A percentile compares a stretch with the other conserved stretches of the same genome.
These are phyloP conservation scores for Saururus chinensis DNA, from an alignment of 164 flowering plant genomes.

Conservation along the genomic window DNA sequence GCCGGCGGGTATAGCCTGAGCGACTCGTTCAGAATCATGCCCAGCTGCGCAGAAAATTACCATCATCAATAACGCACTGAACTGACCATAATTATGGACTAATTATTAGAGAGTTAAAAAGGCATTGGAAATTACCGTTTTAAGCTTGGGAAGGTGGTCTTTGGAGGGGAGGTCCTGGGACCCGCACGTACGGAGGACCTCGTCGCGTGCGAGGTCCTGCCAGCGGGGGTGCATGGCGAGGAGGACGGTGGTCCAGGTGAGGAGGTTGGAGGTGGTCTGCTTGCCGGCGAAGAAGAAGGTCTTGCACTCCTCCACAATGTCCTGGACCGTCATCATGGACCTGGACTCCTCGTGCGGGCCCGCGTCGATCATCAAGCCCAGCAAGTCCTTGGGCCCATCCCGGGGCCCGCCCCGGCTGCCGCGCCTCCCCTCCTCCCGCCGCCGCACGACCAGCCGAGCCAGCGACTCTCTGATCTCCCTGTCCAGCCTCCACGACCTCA, in stretches of 20 bases:
- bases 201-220: slow-evolving; percentile 90
- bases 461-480: slow-evolving; percentile 55
- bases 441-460: slow-evolving; percentile 41
- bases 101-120: neutral
- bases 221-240: slow-evolving; percentile 95
- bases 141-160: slow-evolving; percentile 67
- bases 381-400: slow-evolving; percentile 34
- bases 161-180: slow-evolving; percentile 72
- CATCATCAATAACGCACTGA: too few species aligned
- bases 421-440: slow-evolving; percentile 17
- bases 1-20: slow-evolving; percentile 82
- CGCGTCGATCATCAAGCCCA: slow-evolving; percentile 59
- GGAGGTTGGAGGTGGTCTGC: slow-evolving; percentile 85
- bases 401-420: slow-evolving; percentile 4
- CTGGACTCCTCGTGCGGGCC: slow-evolving; percentile 10
- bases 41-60: slow-evolving; percentile 44
- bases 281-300: slow-evolving; percentile 94
- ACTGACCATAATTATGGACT: neutral
- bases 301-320: slow-evolving; percentile 96
- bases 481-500: slow-evolving; percentile 66
- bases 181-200: slow-evolving; percentile 69
- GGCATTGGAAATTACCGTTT: slow-evolving; percentile 38
- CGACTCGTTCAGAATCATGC: slow-evolving; percentile 81
- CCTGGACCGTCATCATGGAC: slow-evolving; percentile 36
- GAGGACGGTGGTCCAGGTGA: slow-evolving; percentile 90